A percentile compares a stretch with the other conserved stretches of the same genome.
Conservation (phyloP, 208 protist species). For the Endotrypanum monterogeii region DNA sequence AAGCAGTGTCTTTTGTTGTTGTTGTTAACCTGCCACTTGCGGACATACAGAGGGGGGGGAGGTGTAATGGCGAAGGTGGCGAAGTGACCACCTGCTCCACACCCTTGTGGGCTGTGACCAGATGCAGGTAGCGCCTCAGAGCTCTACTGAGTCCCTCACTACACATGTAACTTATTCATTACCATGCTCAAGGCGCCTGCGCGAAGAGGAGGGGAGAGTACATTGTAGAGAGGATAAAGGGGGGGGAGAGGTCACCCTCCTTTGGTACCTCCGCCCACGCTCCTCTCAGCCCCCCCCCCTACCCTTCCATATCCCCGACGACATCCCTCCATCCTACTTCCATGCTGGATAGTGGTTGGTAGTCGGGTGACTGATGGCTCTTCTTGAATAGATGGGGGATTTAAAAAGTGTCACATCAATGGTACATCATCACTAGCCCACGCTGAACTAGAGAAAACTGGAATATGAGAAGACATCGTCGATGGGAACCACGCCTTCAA, state of each 20-base stretch:
- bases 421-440: neutral
- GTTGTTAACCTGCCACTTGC: too few species aligned
- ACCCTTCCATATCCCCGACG: neutral
- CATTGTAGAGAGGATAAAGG: too few species aligned
- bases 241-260: neutral
- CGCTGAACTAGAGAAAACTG: neutral
- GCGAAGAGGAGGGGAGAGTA: neutral
- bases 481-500: neutral
- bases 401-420: neutral
- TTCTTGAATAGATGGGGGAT: neutral
- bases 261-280: too few species aligned
- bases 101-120: neutral
- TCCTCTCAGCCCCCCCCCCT: neutral
- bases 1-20: neutral
- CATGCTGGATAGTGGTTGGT: neutral
- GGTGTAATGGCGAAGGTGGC: neutral
- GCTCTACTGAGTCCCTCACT: too few species aligned
- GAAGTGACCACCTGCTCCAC: neutral
- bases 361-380: neutral
- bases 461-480: constrained; percentile 10
- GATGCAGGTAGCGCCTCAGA: neutral
- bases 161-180: too few species aligned
- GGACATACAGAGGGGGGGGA: neutral
- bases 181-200: neutral
- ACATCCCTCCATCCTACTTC: neutral